These are phyloP conservation scores for Hypericum androsaemum DNA, from an alignment of 345 rosid species.

Conservation along the genomic window DNA sequence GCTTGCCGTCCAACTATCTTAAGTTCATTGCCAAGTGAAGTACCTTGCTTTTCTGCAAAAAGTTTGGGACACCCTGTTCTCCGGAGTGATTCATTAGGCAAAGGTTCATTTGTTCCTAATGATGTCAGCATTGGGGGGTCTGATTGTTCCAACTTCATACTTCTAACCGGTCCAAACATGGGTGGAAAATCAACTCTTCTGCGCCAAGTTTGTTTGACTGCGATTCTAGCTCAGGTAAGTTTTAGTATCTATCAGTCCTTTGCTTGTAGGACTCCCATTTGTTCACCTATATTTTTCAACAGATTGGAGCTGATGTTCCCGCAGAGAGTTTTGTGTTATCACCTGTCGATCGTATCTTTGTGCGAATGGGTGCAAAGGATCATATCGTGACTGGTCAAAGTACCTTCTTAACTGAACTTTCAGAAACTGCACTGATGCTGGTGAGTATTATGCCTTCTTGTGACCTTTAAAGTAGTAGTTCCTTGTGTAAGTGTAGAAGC, in stretches of 20 bases:
- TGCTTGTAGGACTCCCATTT: slow-evolving; percentile 1
- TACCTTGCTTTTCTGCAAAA: slow-evolving; percentile 59
- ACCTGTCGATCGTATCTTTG: slow-evolving; percentile 79
- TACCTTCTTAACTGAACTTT: slow-evolving; percentile 90
- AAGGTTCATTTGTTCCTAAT: slow-evolving; percentile 86
- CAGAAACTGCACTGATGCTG: slow-evolving; percentile 95
- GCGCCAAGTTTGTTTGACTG: slow-evolving; percentile 93
- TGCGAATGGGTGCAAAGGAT: slow-evolving; percentile 97
- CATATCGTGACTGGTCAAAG: slow-evolving; percentile 92
- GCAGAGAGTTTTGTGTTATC: slow-evolving; percentile 80
- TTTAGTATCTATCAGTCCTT: slow-evolving; percentile 7
- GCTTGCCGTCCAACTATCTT: slow-evolving; percentile 58
- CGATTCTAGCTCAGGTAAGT: slow-evolving; percentile 83
- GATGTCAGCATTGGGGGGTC: slow-evolving; percentile 61
- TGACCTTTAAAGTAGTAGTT: background rate
- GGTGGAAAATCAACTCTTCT: slow-evolving; percentile 99
- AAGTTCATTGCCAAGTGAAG: slow-evolving; percentile 33
- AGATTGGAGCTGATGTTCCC: slow-evolving; percentile 94
- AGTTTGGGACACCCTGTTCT: slow-evolving; percentile 84
- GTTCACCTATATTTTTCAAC: slow-evolving; percentile 14
- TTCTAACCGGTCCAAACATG: slow-evolving; percentile 98
- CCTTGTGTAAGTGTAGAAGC: too few species aligned
- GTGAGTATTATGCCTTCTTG: slow-evolving; percentile 23
- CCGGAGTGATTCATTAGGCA: slow-evolving; percentile 78
- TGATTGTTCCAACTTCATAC: slow-evolving; percentile 63